Evolutionary conservation across 2,329 filamentous ascomycete genomes (phyloP).

Genomic region (Microcyclospora tardicrescens): DNA sequence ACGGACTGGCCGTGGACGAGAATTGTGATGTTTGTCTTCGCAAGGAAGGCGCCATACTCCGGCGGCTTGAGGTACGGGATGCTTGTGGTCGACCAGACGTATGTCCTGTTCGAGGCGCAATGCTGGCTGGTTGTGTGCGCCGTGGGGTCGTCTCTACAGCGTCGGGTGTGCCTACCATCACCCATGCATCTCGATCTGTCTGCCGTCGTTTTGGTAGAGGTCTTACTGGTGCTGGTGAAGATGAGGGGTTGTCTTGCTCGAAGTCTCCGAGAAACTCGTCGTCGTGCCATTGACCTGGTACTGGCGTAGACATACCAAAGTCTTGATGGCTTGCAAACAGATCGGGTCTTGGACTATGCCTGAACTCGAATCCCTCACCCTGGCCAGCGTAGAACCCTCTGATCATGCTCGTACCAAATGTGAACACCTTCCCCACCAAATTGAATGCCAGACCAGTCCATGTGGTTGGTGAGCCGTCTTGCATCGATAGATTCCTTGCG

Average conservation of each 20-base stretch:
- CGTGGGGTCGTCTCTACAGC: slow-evolving; percentile 36
- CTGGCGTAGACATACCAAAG: slow-evolving; percentile 25
- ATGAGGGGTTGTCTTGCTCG: slow-evolving; percentile 30
- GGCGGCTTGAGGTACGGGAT: slow-evolving; percentile 20
- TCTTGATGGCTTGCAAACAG: not conserved
- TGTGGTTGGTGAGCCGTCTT: slow-evolving; percentile 9
- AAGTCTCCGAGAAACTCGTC: slow-evolving; percentile 34
- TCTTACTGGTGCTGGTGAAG: slow-evolving; percentile 19
- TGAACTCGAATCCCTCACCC: slow-evolving; percentile 55
- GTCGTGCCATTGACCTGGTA: slow-evolving; percentile 44
- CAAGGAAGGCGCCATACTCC: slow-evolving; percentile 29
- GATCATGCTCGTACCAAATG: slow-evolving; percentile 67
- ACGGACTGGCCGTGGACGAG: slow-evolving; percentile 24
- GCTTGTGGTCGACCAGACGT: slow-evolving; percentile 11
- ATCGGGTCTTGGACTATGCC: slow-evolving; percentile 3
- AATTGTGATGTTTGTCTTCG: slow-evolving; percentile 25
- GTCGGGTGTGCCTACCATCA: slow-evolving; percentile 32
- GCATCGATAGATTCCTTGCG: slow-evolving; percentile 8
- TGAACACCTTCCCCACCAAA: slow-evolving; percentile 64
- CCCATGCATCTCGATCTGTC: slow-evolving; percentile 36
- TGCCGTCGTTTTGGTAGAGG: slow-evolving; percentile 32
- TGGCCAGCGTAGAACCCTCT: slow-evolving; percentile 78
- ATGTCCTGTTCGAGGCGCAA: slow-evolving; percentile 6
- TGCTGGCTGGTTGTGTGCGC: slow-evolving; percentile 20
- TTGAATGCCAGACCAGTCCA: slow-evolving; percentile 50